phyloP scores from a whole-genome alignment of 805 yeast genomes.

The Barnettozyma californica region DNA sequence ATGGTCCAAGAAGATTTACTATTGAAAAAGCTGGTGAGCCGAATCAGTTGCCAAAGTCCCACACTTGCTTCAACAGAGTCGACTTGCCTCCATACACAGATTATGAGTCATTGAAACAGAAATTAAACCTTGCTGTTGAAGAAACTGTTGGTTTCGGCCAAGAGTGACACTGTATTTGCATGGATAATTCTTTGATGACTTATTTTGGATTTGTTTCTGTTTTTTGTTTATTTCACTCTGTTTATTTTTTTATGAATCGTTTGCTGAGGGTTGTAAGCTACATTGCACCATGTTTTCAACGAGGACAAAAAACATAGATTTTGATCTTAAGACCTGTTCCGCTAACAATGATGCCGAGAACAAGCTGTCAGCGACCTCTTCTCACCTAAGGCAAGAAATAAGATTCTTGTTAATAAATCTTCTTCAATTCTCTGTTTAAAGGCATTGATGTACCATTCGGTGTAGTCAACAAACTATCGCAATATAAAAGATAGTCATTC shows the following conservation, averaged over 20 bases:
- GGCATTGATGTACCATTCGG: not conserved
- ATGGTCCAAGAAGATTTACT: constrained; percentile 98
- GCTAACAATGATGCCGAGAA: too few species aligned
- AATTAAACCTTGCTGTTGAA: constrained; percentile 92
- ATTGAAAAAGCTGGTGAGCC: constrained; percentile 97
- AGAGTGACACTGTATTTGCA: constrained; percentile 43
- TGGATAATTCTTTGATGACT: not conserved
- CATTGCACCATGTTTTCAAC: too few species aligned
- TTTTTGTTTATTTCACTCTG: not conserved
- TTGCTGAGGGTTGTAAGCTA: not conserved
- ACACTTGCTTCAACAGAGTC: constrained; percentile 98
- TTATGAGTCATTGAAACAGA: constrained; percentile 79
- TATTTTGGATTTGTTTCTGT: not conserved
- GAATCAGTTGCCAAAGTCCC: constrained; percentile 91
- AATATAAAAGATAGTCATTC: not conserved
- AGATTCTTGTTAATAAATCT: not conserved
- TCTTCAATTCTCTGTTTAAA: not conserved
- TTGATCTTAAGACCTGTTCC: too few species aligned
- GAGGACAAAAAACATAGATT: too few species aligned
- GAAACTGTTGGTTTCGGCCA: constrained; percentile 99
- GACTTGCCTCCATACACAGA: constrained; percentile 93
- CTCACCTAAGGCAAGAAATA: not conserved
- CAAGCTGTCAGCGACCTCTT: not conserved
- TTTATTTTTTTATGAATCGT: too few species aligned
- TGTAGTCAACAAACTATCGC: not conserved